Evolutionary conservation across 805 yeast genomes (phyloP).

Genomic region (Saccharomycopsis sp.): DNA sequence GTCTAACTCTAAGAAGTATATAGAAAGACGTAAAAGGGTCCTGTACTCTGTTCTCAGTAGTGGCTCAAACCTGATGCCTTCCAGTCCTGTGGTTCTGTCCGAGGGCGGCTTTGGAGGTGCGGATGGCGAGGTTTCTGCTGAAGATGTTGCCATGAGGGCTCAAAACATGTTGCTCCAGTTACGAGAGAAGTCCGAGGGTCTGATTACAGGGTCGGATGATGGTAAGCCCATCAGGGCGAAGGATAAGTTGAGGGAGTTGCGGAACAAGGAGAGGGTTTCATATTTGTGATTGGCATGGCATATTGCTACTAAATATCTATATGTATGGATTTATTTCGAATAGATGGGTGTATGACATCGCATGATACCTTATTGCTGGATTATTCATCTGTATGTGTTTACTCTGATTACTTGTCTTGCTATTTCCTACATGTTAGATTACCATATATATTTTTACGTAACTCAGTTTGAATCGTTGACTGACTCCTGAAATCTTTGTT

Average conservation of each 20-base stretch:
- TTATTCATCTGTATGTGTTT: too few species aligned
- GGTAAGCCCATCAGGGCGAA: constrained; percentile 9
- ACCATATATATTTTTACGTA: too few species aligned
- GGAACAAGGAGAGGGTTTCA: constrained; percentile 7
- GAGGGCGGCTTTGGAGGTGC: constrained; percentile 6
- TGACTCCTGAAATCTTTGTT: too few species aligned
- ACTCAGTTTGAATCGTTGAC: too few species aligned
- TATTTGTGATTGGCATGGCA: neutral
- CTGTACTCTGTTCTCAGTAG: constrained; percentile 3
- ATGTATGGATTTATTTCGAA: neutral
- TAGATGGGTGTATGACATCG: too few species aligned
- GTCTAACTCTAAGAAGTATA: constrained; percentile 43
- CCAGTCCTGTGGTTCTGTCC: neutral
- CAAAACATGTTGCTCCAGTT: constrained; percentile 56
- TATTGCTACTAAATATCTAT: too few species aligned
- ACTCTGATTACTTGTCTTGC: too few species aligned
- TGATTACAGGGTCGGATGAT: neutral
- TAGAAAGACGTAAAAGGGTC: constrained; percentile 11
- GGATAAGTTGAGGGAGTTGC: constrained; percentile 17
- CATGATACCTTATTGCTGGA: too few species aligned
- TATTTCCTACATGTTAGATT: too few species aligned
- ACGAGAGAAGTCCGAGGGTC: constrained; percentile 30
- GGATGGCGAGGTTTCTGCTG: constrained; percentile 24
- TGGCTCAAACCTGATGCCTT: constrained; percentile 1
- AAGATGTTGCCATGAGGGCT: constrained; percentile 54